Conservation (phyloP, 2,329 filamentous ascomycete genomes). For the Verticillium zaregamsianum region DNA sequence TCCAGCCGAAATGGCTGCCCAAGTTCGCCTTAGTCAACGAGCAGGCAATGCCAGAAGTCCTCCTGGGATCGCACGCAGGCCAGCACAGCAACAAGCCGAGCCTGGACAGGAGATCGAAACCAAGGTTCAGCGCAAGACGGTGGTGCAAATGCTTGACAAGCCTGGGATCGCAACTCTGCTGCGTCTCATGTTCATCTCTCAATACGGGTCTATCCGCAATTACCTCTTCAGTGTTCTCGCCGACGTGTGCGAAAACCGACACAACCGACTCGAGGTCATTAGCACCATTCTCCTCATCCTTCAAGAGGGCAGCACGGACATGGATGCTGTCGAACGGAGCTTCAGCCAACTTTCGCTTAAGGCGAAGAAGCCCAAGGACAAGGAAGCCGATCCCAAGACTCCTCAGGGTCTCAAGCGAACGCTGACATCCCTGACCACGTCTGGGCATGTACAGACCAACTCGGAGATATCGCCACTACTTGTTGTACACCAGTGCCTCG, state of each 20-base stretch:
- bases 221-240: slow-evolving; percentile 84
- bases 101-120: slow-evolving; percentile 42
- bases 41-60: slow-evolving; percentile 20
- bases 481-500: slow-evolving; percentile 92
- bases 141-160: slow-evolving; percentile 96
- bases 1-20: slow-evolving; percentile 79
- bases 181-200: slow-evolving; percentile 96
- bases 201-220: slow-evolving; percentile 79
- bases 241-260: slow-evolving; percentile 93
- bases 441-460: slow-evolving; percentile 51
- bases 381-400: slow-evolving; percentile 63
- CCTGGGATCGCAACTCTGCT: slow-evolving; percentile 91
- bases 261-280: slow-evolving; percentile 90
- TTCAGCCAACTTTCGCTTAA: slow-evolving; percentile 90
- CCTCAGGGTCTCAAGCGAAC: slow-evolving; percentile 76
- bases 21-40: slow-evolving; percentile 56
- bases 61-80: slow-evolving; percentile 17
- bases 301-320: slow-evolving; percentile 91
- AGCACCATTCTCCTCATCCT: slow-evolving; percentile 89
- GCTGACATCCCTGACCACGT: slow-evolving; percentile 52
- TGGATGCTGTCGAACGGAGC: slow-evolving; percentile 90
- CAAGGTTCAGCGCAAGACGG: slow-evolving; percentile 71
- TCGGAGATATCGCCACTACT: slow-evolving; percentile 90
- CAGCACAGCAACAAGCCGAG: slow-evolving; percentile 10
- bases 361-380: slow-evolving; percentile 73